A percentile compares a stretch with the other conserved stretches of the same genome.
Evolutionary conservation across 2,329 filamentous ascomycete species (phyloP).

Genomic region (Penicillium sp.): DNA sequence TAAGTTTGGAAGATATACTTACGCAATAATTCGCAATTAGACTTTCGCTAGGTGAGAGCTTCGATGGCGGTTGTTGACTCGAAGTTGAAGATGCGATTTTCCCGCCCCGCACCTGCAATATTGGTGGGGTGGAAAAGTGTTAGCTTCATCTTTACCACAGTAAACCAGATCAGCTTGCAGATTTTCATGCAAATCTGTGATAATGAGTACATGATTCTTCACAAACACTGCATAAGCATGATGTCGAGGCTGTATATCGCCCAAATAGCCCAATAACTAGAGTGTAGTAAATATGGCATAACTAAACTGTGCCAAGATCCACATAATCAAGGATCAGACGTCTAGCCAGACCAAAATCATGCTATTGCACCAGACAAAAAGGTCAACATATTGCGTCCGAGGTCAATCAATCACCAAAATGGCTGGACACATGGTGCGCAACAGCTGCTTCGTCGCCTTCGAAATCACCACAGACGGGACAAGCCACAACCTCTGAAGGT

Average conservation of each 20-base stretch:
- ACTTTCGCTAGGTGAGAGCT: not conserved
- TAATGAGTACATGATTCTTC: too few relatives aligned
- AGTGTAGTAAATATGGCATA: too few relatives aligned
- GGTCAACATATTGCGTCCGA: not conserved
- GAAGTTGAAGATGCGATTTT: not conserved
- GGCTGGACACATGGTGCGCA: slow-evolving; percentile 29
- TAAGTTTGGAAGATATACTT: not conserved
- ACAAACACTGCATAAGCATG: too few relatives aligned
- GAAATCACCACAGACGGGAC: slow-evolving; percentile 28
- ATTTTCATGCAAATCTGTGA: too few relatives aligned
- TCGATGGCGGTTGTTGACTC: not conserved
- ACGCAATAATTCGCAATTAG: not conserved
- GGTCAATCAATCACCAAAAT: slow-evolving; percentile 22
- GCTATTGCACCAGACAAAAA: not conserved
- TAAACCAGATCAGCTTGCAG: too few relatives aligned
- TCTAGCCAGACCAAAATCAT: too few relatives aligned
- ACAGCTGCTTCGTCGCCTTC: slow-evolving; percentile 31
- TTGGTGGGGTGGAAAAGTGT: not conserved
- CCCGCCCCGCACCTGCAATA: not conserved
- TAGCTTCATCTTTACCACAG: too few relatives aligned
- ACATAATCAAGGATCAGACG: too few relatives aligned
- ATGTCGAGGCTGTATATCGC: too few relatives aligned
- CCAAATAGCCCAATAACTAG: too few relatives aligned
- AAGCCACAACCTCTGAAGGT: slow-evolving; percentile 11
- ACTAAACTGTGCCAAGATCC: too few relatives aligned